Percentiles rank a stretch among this genome's conserved stretches.
Conservation (phyloP, 208 protist genomes). For the Phytomonas sp. region DNA sequence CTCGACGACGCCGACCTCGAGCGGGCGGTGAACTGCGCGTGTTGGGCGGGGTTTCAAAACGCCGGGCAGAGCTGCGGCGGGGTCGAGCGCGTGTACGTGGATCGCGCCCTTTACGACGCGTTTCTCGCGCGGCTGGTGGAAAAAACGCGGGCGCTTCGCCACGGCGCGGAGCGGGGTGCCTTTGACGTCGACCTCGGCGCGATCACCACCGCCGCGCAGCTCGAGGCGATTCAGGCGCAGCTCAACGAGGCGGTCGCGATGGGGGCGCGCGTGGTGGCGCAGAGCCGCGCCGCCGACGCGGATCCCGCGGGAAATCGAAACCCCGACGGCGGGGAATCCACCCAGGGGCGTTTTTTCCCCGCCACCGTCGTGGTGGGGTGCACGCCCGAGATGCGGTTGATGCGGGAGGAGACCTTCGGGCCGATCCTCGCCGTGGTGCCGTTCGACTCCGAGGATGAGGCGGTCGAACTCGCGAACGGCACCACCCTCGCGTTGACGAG, state of each 20-base stretch:
- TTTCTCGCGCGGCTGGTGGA: constrained; percentile 51
- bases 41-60: constrained; percentile 77
- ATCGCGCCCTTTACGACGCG: constrained; percentile 53
- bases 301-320: constrained; percentile 46
- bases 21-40: constrained; percentile 69
- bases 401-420: constrained; percentile 90
- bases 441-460: constrained; percentile 73
- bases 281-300: constrained; percentile 46
- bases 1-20: constrained; percentile 69
- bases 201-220: constrained; percentile 58
- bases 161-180: constrained; percentile 40
- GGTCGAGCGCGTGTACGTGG: constrained; percentile 72
- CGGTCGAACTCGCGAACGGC: constrained; percentile 64
- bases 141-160: constrained; percentile 68
- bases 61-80: constrained; percentile 75
- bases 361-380: constrained; percentile 80
- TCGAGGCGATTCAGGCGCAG: constrained; percentile 45
- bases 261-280: constrained; percentile 58
- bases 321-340: constrained; percentile 26
- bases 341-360: constrained; percentile 60
- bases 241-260: constrained; percentile 56
- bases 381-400: constrained; percentile 73
- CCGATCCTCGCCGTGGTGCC: constrained; percentile 76
- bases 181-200: constrained; percentile 67
- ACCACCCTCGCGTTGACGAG: constrained; percentile 64